These are phyloP conservation scores for Termitomyces bulborhizus DNA, from an alignment of 768 basidiomycete genomes.

Conservation along the genomic window DNA sequence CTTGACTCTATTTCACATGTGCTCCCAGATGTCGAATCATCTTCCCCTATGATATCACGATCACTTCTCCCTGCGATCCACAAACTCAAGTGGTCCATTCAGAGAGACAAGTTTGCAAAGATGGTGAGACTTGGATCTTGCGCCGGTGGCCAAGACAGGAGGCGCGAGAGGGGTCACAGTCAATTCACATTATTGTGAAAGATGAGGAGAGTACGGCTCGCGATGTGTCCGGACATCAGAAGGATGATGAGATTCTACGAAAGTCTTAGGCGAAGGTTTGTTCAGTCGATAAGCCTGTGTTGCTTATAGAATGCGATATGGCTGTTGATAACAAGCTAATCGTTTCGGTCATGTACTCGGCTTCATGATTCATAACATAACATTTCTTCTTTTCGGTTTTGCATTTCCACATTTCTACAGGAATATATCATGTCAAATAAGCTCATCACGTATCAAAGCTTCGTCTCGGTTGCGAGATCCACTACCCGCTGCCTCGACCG, in stretches of 20 bases:
- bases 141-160: constrained; percentile 20
- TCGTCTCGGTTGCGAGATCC: background rate
- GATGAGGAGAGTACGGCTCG: constrained; percentile 65
- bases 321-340: background rate
- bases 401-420: background rate
- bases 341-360: background rate
- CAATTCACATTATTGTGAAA: constrained; percentile 32
- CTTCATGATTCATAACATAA: background rate
- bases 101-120: constrained; percentile 55
- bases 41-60: constrained; percentile 49
- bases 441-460: background rate
- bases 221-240: constrained; percentile 59
- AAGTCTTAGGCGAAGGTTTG: constrained; percentile 16
- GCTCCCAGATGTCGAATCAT: constrained; percentile 59
- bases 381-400: background rate
- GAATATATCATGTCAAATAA: background rate
- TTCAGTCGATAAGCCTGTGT: background rate
- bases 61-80: constrained; percentile 58
- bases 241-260: constrained; percentile 60
- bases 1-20: constrained; percentile 46
- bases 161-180: constrained; percentile 48
- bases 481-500: background rate
- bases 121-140: constrained; percentile 42
- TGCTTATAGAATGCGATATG: background rate
- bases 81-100: constrained; percentile 66